Evolutionary conservation across 208 protist species (phyloP).

Genomic region (Trypanosoma scelopori): DNA sequence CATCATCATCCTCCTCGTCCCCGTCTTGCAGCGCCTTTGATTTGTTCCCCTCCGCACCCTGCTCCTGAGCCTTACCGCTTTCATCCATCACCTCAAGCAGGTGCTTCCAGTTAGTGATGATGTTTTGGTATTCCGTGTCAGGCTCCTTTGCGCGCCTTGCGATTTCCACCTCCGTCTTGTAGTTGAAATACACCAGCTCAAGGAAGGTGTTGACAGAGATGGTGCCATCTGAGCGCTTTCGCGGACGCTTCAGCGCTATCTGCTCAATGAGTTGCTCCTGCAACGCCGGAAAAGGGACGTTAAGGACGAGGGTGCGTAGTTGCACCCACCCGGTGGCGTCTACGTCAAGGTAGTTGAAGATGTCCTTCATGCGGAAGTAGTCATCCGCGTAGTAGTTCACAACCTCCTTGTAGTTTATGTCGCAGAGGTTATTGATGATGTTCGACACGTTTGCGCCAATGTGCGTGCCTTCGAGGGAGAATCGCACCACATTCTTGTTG

Average conservation of each 20-base stretch:
- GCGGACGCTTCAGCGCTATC: slow-evolving; percentile 57
- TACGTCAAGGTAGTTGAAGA: slow-evolving; percentile 80
- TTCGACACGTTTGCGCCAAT: slow-evolving; percentile 66
- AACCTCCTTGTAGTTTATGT: slow-evolving; percentile 52
- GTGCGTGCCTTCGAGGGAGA: slow-evolving; percentile 66
- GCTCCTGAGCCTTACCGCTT: background rate
- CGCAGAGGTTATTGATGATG: slow-evolving; percentile 63
- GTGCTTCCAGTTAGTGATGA: slow-evolving; percentile 83
- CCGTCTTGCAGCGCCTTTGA: background rate
- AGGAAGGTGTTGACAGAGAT: slow-evolving; percentile 83
- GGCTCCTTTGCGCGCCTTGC: slow-evolving; percentile 35
- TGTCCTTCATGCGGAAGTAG: slow-evolving; percentile 83
- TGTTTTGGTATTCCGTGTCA: slow-evolving; percentile 68
- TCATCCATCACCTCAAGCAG: slow-evolving; percentile 53
- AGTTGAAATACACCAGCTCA: slow-evolving; percentile 83
- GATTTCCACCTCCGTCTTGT: slow-evolving; percentile 81
- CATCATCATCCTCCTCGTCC: background rate
- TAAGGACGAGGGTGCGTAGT: slow-evolving; percentile 69
- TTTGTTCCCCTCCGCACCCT: background rate
- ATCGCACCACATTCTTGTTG: slow-evolving; percentile 76
- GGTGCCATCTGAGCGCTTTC: slow-evolving; percentile 65
- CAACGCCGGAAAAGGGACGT: slow-evolving; percentile 69
- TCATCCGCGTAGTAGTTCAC: slow-evolving; percentile 75
- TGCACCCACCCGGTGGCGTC: slow-evolving; percentile 74
- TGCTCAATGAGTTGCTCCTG: slow-evolving; percentile 86